A percentile compares a stretch with the other conserved stretches of the same genome.
Conservation (phyloP, 2,329 filamentous ascomycete genomes). For the Achaetomium macrosporum region DNA sequence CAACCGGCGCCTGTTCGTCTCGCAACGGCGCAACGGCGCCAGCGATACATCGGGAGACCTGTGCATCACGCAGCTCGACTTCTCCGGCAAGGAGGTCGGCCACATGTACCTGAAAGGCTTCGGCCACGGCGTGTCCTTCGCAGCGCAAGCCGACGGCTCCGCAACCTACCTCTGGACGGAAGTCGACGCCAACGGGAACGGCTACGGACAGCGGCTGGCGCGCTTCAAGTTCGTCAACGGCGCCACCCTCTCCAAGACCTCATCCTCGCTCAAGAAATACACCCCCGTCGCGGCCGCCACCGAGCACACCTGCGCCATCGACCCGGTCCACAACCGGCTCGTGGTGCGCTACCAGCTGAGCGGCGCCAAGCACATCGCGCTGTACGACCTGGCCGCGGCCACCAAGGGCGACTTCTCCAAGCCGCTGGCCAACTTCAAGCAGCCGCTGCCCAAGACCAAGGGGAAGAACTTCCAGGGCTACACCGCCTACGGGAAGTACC, state of each 20-base stretch:
- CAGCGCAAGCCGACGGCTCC: slow-evolving; percentile 3
- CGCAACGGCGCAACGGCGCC: slow-evolving; percentile 14
- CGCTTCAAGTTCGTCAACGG: slow-evolving; percentile 11
- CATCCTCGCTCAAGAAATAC: slow-evolving; percentile 4
- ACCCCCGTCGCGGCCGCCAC: neutral
- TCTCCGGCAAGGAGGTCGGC: slow-evolving; percentile 8
- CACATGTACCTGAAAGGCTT: slow-evolving; percentile 12
- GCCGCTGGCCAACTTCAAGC: slow-evolving; percentile 8
- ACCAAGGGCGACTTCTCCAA: slow-evolving; percentile 12
- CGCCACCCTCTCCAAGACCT: neutral
- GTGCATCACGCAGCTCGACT: slow-evolving; percentile 16
- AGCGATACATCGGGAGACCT: slow-evolving; percentile 3
- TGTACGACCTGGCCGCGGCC: slow-evolving; percentile 6
- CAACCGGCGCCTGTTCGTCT: slow-evolving; percentile 15
- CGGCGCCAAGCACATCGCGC: slow-evolving; percentile 9
- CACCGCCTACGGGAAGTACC: slow-evolving; percentile 2
- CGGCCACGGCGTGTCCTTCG: slow-evolving; percentile 14
- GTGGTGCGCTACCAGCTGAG: slow-evolving; percentile 9
- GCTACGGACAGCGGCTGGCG: slow-evolving; percentile 10
- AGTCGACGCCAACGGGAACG: slow-evolving; percentile 11
- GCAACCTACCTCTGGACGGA: slow-evolving; percentile 14
- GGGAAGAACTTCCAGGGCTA: slow-evolving; percentile 13
- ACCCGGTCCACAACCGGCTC: slow-evolving; percentile 12
- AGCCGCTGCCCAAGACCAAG: slow-evolving; percentile 5
- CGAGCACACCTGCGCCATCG: slow-evolving; percentile 9